phyloP scores from a whole-genome alignment of 176 grass and related monocot species.

The Aegilops speltoides region DNA sequence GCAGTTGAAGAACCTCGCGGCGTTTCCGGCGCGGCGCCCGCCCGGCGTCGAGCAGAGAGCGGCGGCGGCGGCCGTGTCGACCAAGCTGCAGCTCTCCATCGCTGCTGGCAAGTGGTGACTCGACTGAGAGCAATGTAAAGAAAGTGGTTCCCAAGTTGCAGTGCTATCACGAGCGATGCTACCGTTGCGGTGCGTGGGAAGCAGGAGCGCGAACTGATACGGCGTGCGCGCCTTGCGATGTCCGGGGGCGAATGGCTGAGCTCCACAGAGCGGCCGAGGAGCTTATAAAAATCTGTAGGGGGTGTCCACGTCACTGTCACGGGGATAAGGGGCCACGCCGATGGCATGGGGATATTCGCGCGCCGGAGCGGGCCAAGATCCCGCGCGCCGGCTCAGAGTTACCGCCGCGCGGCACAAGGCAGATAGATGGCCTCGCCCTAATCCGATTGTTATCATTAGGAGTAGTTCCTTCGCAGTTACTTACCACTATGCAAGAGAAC shows the following conservation, averaged over 20 bases:
- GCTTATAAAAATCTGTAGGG: slow-evolving; percentile 33
- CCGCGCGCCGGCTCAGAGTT: slow-evolving; percentile 34
- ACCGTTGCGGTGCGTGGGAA: not conserved
- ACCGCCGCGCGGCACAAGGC: not conserved
- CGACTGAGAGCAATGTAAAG: not conserved
- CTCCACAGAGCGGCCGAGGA: slow-evolving; percentile 10
- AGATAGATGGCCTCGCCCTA: not conserved
- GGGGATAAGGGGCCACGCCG: slow-evolving; percentile 29
- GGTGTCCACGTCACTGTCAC: slow-evolving; percentile 24
- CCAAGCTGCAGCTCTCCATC: slow-evolving; percentile 41
- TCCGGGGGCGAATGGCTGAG: slow-evolving; percentile 32
- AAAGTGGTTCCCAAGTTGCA: not conserved
- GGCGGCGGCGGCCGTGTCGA: slow-evolving; percentile 14
- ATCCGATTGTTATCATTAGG: not conserved
- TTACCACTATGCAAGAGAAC: not conserved
- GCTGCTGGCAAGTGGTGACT: not conserved
- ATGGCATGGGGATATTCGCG: slow-evolving; percentile 42
- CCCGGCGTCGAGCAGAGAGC: slow-evolving; percentile 16
- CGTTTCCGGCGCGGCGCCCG: not conserved
- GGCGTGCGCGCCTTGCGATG: not conserved
- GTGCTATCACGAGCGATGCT: not conserved
- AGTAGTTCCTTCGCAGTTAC: not conserved
- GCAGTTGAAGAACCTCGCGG: slow-evolving; percentile 29
- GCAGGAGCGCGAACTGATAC: not conserved
- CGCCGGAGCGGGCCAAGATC: slow-evolving; percentile 20